These are phyloP conservation scores for Periconia sp. DNA, from an alignment of 2,329 filamentous ascomycete species.

Conservation along the genomic window DNA sequence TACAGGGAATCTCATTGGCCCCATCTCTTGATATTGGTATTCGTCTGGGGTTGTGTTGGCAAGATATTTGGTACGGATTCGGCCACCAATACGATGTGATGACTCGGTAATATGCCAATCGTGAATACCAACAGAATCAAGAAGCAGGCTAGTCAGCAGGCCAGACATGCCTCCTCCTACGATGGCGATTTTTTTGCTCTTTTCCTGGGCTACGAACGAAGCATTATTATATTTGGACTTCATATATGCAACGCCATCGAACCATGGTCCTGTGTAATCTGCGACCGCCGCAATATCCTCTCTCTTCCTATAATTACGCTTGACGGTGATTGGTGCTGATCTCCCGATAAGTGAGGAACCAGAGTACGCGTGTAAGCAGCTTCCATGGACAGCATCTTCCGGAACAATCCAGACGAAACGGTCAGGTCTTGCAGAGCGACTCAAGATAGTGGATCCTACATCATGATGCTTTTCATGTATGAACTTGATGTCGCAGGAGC, in stretches of 20 bases:
- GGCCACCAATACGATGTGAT: constrained; percentile 62
- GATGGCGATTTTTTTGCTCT: constrained; percentile 66
- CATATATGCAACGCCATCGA: constrained; percentile 67
- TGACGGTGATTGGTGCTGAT: constrained; percentile 49
- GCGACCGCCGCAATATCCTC: constrained; percentile 56
- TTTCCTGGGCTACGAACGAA: constrained; percentile 60
- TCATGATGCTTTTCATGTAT: constrained; percentile 51
- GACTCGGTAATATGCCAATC: constrained; percentile 69
- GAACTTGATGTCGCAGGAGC: constrained; percentile 48
- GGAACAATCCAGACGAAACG: constrained; percentile 58
- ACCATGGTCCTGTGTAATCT: constrained; percentile 67
- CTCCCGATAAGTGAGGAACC: constrained; percentile 48
- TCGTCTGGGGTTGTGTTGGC: constrained; percentile 63
- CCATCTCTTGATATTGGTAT: constrained; percentile 73
- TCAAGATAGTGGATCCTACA: constrained; percentile 46
- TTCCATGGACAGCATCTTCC: constrained; percentile 43
- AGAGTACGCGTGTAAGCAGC: constrained; percentile 55
- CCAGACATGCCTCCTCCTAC: constrained; percentile 71
- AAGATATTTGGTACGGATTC: constrained; percentile 69
- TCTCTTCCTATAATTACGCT: constrained; percentile 41
- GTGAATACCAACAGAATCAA: constrained; percentile 62
- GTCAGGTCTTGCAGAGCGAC: constrained; percentile 46
- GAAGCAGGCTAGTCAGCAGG: constrained; percentile 60
- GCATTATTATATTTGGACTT: constrained; percentile 60
- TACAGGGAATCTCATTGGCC: constrained; percentile 69